phyloP scores from a whole-genome alignment of 2,329 filamentous ascomycete genomes.

The Stromatinia cepivora region DNA sequence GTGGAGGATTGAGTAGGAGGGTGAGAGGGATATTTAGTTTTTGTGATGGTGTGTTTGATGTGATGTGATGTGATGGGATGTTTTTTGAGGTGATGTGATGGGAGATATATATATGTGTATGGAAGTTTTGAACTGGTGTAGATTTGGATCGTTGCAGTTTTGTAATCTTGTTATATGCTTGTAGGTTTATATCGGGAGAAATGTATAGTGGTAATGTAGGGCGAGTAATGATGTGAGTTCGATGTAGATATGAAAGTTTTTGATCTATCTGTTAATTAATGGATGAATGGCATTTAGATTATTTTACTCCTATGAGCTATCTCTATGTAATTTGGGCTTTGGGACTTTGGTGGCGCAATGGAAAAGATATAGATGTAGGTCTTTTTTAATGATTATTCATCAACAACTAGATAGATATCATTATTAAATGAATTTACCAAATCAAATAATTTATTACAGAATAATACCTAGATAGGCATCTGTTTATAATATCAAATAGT shows the following conservation, averaged over 20 bases:
- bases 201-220: too few relatives aligned
- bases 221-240: too few relatives aligned
- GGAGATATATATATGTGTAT: background rate
- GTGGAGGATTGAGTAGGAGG: background rate
- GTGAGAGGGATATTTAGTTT: background rate
- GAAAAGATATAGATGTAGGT: too few relatives aligned
- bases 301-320: too few relatives aligned
- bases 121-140: background rate
- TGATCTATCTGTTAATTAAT: background rate
- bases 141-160: too few relatives aligned
- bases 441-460: too few relatives aligned
- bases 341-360: background rate
- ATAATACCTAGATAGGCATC: too few relatives aligned
- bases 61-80: background rate
- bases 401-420: background rate
- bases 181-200: too few relatives aligned
- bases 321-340: background rate
- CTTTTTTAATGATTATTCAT: background rate
- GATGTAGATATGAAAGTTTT: background rate
- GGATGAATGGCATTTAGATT: background rate
- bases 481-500: too few relatives aligned
- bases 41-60: too few relatives aligned
- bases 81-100: background rate
- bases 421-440: too few relatives aligned
- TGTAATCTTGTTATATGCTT: too few relatives aligned